Percentiles rank a stretch among this genome's conserved stretches.
phyloP scores from a whole-genome alignment of 2,329 filamentous ascomycete species.

The Aspergillus floridensis region DNA sequence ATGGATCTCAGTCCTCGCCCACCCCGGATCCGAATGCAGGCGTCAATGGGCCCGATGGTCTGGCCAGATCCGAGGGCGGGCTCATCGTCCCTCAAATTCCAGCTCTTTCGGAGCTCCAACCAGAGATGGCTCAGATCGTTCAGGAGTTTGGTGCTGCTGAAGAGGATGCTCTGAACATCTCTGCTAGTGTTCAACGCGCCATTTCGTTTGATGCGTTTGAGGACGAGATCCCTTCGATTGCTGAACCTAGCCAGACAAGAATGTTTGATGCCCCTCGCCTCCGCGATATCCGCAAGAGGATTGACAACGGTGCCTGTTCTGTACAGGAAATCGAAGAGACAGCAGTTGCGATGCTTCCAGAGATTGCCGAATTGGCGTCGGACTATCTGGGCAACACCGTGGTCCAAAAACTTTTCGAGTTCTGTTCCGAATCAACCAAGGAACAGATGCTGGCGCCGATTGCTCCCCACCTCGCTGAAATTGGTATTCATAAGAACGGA shows the following conservation, averaged over 20 bases:
- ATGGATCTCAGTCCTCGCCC: constrained; percentile 82
- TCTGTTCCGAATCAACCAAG: constrained; percentile 84
- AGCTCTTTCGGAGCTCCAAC: constrained; percentile 71
- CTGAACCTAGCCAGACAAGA: constrained; percentile 82
- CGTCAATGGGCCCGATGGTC: constrained; percentile 28
- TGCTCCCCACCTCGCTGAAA: constrained; percentile 87
- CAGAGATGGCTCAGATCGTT: constrained; percentile 81
- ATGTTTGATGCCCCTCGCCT: constrained; percentile 92
- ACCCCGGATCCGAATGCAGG: constrained; percentile 77
- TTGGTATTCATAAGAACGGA: constrained; percentile 98
- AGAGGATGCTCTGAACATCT: constrained; percentile 72
- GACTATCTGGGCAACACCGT: constrained; percentile 98
- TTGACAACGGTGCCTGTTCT: constrained; percentile 89
- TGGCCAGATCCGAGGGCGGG: constrained; percentile 31
- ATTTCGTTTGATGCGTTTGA: constrained; percentile 70
- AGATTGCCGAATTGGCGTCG: constrained; percentile 90
- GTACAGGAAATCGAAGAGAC: constrained; percentile 87
- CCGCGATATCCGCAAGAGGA: constrained; percentile 92
- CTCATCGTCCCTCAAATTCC: constrained; percentile 58
- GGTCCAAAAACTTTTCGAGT: constrained; percentile 98
- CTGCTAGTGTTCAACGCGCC: constrained; percentile 69
- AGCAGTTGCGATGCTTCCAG: constrained; percentile 89
- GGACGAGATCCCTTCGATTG: constrained; percentile 83
- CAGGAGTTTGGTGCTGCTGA: constrained; percentile 81
- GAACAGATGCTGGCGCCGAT: constrained; percentile 89